phyloP scores from a whole-genome alignment of 176 grass and related monocot genomes.

The Saccharum officinarum region DNA sequence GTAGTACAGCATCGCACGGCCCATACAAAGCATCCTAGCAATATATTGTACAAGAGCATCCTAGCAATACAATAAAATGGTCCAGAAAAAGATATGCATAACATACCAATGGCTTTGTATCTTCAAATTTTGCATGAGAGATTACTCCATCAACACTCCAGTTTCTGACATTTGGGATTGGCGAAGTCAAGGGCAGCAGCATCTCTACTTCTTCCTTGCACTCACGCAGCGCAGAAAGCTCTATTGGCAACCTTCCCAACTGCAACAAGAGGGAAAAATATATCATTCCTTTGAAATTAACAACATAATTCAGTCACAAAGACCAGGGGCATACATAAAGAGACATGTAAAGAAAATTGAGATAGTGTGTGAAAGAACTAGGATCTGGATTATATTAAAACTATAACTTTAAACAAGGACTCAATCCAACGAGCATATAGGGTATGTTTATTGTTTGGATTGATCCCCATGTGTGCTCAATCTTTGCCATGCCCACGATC shows the following conservation, averaged over 20 bases:
- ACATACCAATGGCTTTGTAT: conserved; percentile 36
- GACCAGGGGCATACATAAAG: background rate
- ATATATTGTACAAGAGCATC: background rate
- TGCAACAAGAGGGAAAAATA: background rate
- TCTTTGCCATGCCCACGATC: background rate
- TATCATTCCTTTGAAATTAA: background rate
- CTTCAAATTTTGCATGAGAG: conserved; percentile 31
- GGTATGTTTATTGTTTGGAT: background rate
- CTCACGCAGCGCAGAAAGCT: conserved; percentile 27
- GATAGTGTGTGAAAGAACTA: background rate
- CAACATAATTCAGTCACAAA: background rate
- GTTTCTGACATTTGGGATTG: conserved; percentile 29
- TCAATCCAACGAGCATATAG: background rate
- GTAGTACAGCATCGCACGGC: background rate
- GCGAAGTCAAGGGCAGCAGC: conserved; percentile 41
- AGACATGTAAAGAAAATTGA: background rate
- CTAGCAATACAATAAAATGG: background rate
- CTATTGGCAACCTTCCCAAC: conserved; percentile 32
- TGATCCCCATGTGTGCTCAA: background rate
- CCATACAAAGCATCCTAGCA: background rate
- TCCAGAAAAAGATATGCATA: background rate
- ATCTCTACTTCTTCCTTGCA: conserved; percentile 51
- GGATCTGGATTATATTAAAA: background rate
- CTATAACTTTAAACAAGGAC: background rate
- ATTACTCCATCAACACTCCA: conserved; percentile 53